phyloP scores from a whole-genome alignment of 1,284 basidiomycete species.

The Boletus semigastroideus region DNA sequence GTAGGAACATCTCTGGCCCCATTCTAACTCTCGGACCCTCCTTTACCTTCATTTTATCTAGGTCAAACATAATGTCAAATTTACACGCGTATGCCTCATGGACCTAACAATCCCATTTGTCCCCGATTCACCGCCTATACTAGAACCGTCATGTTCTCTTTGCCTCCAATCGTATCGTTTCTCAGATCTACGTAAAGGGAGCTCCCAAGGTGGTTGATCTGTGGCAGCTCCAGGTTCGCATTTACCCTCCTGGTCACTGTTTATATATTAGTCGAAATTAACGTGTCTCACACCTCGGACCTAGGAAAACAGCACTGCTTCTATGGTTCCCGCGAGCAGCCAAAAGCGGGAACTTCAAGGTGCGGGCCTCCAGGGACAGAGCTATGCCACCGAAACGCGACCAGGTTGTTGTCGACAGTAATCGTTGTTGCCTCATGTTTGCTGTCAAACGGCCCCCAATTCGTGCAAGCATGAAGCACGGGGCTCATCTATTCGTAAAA shows the following conservation, averaged over 20 bases:
- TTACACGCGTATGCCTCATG: slow-evolving; percentile 17
- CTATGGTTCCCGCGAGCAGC: neutral
- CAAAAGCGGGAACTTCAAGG: slow-evolving; percentile 5
- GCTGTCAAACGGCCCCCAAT: slow-evolving; percentile 13
- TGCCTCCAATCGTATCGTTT: neutral
- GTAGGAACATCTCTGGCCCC: neutral
- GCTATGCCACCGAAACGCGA: neutral
- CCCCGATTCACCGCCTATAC: slow-evolving; percentile 1
- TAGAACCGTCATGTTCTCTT: neutral
- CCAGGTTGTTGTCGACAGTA: slow-evolving; percentile 3
- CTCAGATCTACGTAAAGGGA: neutral
- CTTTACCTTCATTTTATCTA: slow-evolving; percentile 1
- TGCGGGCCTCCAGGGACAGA: neutral
- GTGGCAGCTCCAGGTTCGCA: slow-evolving; percentile 2
- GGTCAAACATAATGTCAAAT: neutral
- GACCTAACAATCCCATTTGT: neutral
- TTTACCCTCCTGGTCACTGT: neutral
- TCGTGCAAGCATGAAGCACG: slow-evolving; percentile 17
- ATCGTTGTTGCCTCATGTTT: slow-evolving; percentile 31
- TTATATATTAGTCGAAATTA: neutral
- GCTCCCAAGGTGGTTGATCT: neutral
- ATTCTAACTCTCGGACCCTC: neutral
- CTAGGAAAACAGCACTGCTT: slow-evolving; percentile 9
- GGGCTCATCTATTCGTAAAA: slow-evolving; percentile 20
- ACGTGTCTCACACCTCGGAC: slow-evolving; percentile 13